Evolutionary conservation across 2,329 filamentous ascomycete species (phyloP).

Genomic region (Fusarium penzigii): DNA sequence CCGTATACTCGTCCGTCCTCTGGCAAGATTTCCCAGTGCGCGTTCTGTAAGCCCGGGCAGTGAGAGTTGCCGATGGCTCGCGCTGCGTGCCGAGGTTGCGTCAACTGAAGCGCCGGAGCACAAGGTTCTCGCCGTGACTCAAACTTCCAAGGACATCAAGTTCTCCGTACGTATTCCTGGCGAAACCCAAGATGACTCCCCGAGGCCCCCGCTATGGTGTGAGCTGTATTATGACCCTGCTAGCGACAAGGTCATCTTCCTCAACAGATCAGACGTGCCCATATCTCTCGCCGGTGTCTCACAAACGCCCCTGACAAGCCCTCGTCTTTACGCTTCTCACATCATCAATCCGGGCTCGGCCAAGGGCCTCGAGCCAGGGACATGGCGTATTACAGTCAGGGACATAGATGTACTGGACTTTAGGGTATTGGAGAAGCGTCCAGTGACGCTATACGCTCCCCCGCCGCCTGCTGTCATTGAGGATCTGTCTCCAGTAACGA

Average conservation of each 20-base stretch:
- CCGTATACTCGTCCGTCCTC: constrained; percentile 57
- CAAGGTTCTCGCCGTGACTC: constrained; percentile 60
- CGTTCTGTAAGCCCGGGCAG: constrained; percentile 58
- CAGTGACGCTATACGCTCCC: constrained; percentile 42
- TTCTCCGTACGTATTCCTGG: constrained; percentile 59
- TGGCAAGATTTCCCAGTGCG: constrained; percentile 51
- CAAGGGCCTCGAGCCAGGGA: constrained; percentile 53
- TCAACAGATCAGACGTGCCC: constrained; percentile 57
- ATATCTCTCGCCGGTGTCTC: constrained; percentile 51
- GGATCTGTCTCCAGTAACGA: constrained; percentile 31
- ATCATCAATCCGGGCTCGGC: constrained; percentile 46
- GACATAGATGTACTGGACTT: constrained; percentile 57
- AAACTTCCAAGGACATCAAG: constrained; percentile 61
- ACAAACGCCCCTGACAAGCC: constrained; percentile 39
- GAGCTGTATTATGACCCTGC: constrained; percentile 61
- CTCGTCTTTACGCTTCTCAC: constrained; percentile 43
- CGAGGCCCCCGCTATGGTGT: constrained; percentile 56
- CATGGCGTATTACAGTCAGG: constrained; percentile 56
- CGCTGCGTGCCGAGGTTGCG: constrained; percentile 55
- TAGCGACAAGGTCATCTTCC: constrained; percentile 58
- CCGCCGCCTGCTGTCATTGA: constrained; percentile 29
- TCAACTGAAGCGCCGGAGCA: constrained; percentile 54
- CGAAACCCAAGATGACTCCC: constrained; percentile 43
- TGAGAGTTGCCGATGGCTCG: constrained; percentile 59
- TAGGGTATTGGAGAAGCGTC: constrained; percentile 57